A percentile compares a stretch with the other conserved stretches of the same genome.
Conservation (phyloP, 768 basidiomycete genomes). For the Amanita muscaria region DNA sequence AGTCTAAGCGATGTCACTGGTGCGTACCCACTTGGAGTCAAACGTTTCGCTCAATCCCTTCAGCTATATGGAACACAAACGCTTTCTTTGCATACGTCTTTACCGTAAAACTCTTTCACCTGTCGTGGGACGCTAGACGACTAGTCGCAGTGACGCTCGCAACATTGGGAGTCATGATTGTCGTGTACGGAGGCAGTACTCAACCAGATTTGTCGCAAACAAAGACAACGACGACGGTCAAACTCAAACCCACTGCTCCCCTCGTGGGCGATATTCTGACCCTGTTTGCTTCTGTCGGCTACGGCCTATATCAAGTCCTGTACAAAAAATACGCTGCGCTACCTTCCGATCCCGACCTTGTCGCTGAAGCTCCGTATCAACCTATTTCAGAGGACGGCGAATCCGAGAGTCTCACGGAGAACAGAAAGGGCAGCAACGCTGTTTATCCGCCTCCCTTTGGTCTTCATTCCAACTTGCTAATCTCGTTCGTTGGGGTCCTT, state of each 20-base stretch:
- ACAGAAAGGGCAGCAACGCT: constrained; percentile 3
- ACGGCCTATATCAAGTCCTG: constrained; percentile 74
- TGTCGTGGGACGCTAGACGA: constrained; percentile 54
- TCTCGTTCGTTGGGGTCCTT: constrained; percentile 68
- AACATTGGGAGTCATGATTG: constrained; percentile 67
- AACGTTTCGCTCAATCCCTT: constrained; percentile 1
- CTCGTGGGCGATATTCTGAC: constrained; percentile 69
- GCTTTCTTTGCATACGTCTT: constrained; percentile 90
- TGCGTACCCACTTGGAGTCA: constrained; percentile 18
- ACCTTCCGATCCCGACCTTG: constrained; percentile 50
- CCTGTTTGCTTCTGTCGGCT: constrained; percentile 60
- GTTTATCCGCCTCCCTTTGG: constrained; percentile 69
- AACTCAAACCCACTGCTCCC: constrained; percentile 37
- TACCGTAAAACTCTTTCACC: constrained; percentile 59
- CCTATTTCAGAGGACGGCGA: constrained; percentile 33
- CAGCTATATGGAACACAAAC: constrained; percentile 77
- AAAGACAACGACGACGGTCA: constrained; percentile 11
- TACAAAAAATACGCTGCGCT: constrained; percentile 77
- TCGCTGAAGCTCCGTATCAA: constrained; percentile 35
- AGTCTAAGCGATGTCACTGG: constrained; percentile 80
- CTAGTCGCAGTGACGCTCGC: constrained; percentile 72
- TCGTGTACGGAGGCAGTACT: constrained; percentile 71
- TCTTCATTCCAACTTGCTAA: constrained; percentile 76
- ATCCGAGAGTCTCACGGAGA: constrained; percentile 8
- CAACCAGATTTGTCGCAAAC: constrained; percentile 12